Conservation (phyloP, 2,329 filamentous ascomycete species). For the Monilinia polystroma region DNA sequence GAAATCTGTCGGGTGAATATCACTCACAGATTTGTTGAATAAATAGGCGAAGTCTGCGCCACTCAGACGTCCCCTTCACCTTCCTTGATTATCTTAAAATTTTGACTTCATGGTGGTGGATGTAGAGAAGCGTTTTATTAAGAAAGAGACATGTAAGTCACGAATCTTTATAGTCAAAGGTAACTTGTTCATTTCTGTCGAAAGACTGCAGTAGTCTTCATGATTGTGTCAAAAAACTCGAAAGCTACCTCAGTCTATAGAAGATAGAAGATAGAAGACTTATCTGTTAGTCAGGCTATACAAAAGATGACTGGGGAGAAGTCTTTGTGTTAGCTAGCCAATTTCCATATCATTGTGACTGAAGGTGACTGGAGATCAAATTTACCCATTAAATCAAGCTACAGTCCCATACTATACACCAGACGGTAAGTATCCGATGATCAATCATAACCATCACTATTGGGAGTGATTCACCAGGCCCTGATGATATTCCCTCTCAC, state of each 20-base stretch:
- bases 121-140: not conserved
- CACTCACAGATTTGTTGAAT: not conserved
- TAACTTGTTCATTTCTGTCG: not conserved
- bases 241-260: not conserved
- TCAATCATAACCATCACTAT: not conserved
- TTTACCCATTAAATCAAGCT: not conserved
- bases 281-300: not conserved
- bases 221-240: not conserved
- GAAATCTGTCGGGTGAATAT: not conserved
- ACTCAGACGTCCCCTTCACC: slow-evolving; percentile 1
- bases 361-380: not conserved
- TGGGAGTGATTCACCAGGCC: not conserved
- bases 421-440: not conserved
- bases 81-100: not conserved
- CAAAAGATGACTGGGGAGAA: not conserved
- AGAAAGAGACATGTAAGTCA: not conserved
- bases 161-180: too few species aligned
- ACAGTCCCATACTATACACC: not conserved
- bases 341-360: not conserved
- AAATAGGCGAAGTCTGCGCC: not conserved
- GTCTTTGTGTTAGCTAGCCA: not conserved
- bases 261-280: slow-evolving; percentile 5
- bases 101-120: not conserved
- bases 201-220: too few species aligned
- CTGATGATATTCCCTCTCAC: not conserved